Evolutionary conservation across 331 rosid species (phyloP), one percentile per base, ranked within the genome.

Genomic region (Malus hybrid): DNA sequence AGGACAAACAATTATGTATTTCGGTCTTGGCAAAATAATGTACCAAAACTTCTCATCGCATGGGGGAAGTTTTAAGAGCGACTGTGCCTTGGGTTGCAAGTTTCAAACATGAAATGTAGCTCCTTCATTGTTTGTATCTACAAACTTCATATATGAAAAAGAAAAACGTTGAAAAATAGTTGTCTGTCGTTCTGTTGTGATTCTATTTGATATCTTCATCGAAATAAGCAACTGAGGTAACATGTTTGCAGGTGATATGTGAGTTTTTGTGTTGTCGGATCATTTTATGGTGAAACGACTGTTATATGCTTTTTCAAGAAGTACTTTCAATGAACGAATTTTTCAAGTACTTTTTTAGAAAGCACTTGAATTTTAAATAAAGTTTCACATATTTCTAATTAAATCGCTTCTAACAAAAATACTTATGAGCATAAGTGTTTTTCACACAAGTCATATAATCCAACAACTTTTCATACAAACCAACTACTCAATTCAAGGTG

Each of bases 71-170:
- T 36, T 52, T 66, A 73, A 67, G 77, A 33, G 70, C 73, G 29
- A 71, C 61, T 63, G 10, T 82, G 52, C 13, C 52, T 56, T 42
- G 77, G 20, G 83, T 71, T 63, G 82, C 72, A 42, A 73, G 66
- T 61, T 70, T 60, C 78, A 80, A 71, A 62, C 83, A 68, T 63
- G 75, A 33, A 70, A 66, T 87, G 74, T 75, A 58, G 82, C 77
- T 82, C 42, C 63, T 77, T 64, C 32, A 71, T 84, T 57, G 66
- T 34, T 74, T 87, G 84, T 83, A 80, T 36, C 55, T 71, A 71
- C 36, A 82, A 60, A 63, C 67, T 57, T 72, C 15, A 33, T 73
- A 16, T 77, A 67, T 26, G 77, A 81, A 55, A 20, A 4, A 71
- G 33, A 32, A 48, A 20, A 5, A 15, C 82, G 55, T 48, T 24